These are phyloP conservation scores for Malassezia dermatis DNA, from an alignment of 1,284 basidiomycete species.

Conservation along the genomic window DNA sequence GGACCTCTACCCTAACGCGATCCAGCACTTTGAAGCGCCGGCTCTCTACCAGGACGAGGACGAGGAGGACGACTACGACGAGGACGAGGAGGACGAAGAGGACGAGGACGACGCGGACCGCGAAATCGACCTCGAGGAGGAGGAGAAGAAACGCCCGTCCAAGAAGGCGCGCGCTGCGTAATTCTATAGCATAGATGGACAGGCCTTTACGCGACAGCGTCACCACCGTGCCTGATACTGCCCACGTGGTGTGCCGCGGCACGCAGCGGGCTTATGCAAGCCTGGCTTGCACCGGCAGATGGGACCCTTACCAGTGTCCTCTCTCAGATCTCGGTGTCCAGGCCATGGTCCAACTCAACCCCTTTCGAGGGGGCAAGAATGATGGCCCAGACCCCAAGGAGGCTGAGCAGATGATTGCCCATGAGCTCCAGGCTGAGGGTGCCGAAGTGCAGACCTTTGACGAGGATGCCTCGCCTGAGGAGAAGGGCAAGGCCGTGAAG, in stretches of 20 bases:
- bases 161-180: conserved; percentile 34
- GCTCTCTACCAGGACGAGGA: conserved; percentile 21
- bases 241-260: not conserved
- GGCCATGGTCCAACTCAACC: conserved; percentile 1
- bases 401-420: conserved; percentile 20
- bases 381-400: conserved; percentile 15
- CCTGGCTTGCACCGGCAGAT: not conserved
- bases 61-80: conserved; percentile 32
- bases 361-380: not conserved
- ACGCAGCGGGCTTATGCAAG: not conserved
- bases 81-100: conserved; percentile 34
- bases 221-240: not conserved
- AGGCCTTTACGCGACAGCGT: not conserved
- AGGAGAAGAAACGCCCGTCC: conserved; percentile 28
- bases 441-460: conserved; percentile 35
- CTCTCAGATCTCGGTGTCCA: not conserved
- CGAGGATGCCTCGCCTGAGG: conserved; percentile 36
- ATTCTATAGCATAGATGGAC: not conserved
- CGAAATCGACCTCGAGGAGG: conserved; percentile 42
- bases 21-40: conserved; percentile 32
- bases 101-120: conserved; percentile 37
- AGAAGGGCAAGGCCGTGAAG: conserved; percentile 34
- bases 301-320: not conserved
- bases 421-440: conserved; percentile 26
- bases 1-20: conserved; percentile 39